Conservation (phyloP, 1,284 basidiomycete species). For the Ustilago bromivora region DNA sequence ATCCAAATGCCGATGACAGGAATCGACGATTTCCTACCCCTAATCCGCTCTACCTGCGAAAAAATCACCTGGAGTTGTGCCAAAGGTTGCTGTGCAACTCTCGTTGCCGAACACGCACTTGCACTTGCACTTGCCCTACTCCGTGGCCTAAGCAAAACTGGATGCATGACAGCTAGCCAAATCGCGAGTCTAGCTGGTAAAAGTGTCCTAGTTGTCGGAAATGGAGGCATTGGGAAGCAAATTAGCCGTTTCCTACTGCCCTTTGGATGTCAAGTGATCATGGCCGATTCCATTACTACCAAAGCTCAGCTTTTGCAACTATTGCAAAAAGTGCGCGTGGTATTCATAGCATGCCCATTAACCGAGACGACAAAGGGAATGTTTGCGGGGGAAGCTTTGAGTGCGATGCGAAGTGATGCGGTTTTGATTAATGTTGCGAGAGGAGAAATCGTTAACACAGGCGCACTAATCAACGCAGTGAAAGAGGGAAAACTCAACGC, state of each 20-base stretch:
- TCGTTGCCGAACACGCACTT: constrained; percentile 58
- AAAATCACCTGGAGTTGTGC: constrained; percentile 47
- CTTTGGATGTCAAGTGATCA: constrained; percentile 31
- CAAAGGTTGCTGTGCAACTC: constrained; percentile 48
- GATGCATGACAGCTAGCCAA: not conserved
- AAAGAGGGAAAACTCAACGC: constrained; percentile 82
- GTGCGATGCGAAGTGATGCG: not conserved
- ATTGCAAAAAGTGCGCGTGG: constrained; percentile 19
- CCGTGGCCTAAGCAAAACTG: not conserved
- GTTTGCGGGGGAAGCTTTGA: constrained; percentile 17
- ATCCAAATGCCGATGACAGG: constrained; percentile 61
- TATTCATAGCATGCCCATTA: constrained; percentile 50
- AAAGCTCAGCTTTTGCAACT: not conserved
- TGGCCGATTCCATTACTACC: constrained; percentile 9
- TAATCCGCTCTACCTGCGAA: constrained; percentile 16
- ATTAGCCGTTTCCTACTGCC: constrained; percentile 20
- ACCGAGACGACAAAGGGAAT: constrained; percentile 31
- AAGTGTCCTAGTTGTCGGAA: constrained; percentile 46
- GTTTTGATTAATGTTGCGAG: constrained; percentile 61
- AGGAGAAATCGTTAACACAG: constrained; percentile 79
- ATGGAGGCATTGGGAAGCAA: constrained; percentile 37
- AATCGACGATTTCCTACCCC: constrained; percentile 34
- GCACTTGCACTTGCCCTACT: constrained; percentile 34
- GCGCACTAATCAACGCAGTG: constrained; percentile 83
- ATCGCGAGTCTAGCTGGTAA: constrained; percentile 17